Conservation (phyloP, 2,329 filamentous ascomycete genomes). For the Neopestalotiopsis sp. region DNA sequence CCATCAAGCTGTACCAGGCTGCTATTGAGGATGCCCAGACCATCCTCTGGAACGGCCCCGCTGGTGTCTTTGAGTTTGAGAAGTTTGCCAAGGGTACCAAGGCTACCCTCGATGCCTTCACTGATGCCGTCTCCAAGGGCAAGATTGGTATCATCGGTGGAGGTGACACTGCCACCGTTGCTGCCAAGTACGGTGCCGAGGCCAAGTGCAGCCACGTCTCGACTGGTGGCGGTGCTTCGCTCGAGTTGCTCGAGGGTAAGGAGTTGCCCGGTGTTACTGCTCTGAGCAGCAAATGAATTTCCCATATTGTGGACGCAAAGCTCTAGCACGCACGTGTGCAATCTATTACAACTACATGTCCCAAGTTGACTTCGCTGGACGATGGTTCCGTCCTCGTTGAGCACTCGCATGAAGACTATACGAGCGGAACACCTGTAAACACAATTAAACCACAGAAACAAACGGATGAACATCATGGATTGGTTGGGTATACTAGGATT, state of each 20-base stretch:
- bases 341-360: background rate
- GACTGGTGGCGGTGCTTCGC: constrained; percentile 91
- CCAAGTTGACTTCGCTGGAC: background rate
- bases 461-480: background rate
- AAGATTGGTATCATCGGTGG: constrained; percentile 99
- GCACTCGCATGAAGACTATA: background rate
- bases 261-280: constrained; percentile 91
- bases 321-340: constrained; percentile 23
- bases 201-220: constrained; percentile 98
- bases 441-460: background rate
- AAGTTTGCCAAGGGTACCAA: constrained; percentile 93
- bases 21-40: constrained; percentile 90
- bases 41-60: constrained; percentile 98
- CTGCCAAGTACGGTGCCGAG: constrained; percentile 94
- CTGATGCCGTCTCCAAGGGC: constrained; percentile 78
- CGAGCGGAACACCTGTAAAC: background rate
- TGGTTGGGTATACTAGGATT: background rate
- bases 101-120: constrained; percentile 86
- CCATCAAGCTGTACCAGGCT: constrained; percentile 83
- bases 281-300: constrained; percentile 75
- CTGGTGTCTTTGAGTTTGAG: constrained; percentile 97
- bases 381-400: background rate
- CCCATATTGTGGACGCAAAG: constrained; percentile 18
- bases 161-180: constrained; percentile 96
- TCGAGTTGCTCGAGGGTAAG: constrained; percentile 98